Conservation (phyloP, 352 stramenopile genomes). For the Thraustochytrium striatum region DNA sequence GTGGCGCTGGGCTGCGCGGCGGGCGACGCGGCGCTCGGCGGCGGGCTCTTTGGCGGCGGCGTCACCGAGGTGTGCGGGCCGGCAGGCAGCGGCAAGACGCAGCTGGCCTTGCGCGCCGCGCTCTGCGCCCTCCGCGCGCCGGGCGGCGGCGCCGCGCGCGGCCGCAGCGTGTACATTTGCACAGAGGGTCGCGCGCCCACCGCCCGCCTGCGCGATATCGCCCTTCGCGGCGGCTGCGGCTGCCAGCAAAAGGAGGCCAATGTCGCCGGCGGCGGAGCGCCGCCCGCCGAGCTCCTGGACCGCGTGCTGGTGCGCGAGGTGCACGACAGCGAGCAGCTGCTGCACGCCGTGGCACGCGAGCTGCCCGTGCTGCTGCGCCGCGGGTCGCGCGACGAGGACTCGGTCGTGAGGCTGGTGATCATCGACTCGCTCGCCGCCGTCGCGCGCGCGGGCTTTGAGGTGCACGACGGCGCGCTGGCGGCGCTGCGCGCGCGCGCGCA, state of each 20-base stretch:
- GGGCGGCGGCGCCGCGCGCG: background rate
- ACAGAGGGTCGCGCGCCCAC: conserved; percentile 24
- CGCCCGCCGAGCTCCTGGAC: background rate
- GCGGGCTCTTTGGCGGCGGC: background rate
- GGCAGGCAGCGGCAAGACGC: conserved; percentile 29
- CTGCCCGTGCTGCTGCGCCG: background rate
- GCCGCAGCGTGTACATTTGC: conserved; percentile 35
- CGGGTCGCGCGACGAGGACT: background rate
- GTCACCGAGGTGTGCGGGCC: conserved; percentile 25
- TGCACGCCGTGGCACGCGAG: background rate
- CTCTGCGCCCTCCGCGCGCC: background rate
- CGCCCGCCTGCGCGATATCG: background rate
- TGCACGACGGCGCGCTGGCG: background rate
- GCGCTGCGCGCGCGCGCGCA: background rate
- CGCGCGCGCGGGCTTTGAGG: background rate
- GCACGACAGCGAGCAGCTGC: conserved; percentile 1
- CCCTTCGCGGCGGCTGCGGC: background rate
- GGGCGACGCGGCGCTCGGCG: background rate
- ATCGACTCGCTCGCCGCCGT: conserved; percentile 39
- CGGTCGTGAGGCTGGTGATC: background rate
- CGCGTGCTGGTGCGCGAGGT: conserved; percentile 20
- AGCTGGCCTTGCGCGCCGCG: conserved; percentile 10
- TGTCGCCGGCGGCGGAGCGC: background rate
- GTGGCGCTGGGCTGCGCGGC: background rate
- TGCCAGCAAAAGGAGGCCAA: background rate